Evolutionary conservation across 139 green algal genomes (phyloP), one percentile per base, ranked within the genome.

Genomic region (Chlorella sp.): DNA sequence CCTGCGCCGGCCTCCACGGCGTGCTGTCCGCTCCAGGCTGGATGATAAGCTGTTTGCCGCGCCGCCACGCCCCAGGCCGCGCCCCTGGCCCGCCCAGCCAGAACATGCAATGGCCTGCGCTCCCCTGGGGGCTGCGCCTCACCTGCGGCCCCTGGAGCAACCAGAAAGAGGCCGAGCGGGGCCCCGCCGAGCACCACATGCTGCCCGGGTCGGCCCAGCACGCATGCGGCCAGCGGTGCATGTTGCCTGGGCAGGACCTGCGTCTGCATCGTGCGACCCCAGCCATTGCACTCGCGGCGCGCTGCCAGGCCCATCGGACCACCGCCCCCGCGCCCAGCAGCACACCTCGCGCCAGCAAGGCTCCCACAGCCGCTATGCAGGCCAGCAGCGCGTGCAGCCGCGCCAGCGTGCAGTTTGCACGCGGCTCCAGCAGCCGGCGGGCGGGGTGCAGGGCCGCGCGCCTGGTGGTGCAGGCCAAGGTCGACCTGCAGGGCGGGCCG

Each of bases 401-500:
- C 38, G 65, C 65, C 65, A 38, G 34, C n/a, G 13, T 30, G 65
- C n/a, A 38, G 38, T 60, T 60, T 78, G 72, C 72, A 78, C 43
- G 72, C 36, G 43, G 19, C 32, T 16, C 51, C 48, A 65, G 74
- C 74, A 80, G 74, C 72, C 43, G 56, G 65, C 65, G 65, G 13
- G 48, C 48, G 56, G 77, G 40, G 30, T 40, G 72, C 58, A 68
- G 82, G 58, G 76, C 69, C 14, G 36, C 32, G 13, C 34, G 77
- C 28, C 72, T 91, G 62, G 60, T 86, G 28, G 89, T 91, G 41
- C 64, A 90, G 54, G 84, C 84, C 32, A 91, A 92, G 67, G 86
- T 91, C 38, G 72, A 92, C 83, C 44, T 91, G 58, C 58, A 88
- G 78, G 87, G 87, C 73, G 87, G 76, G n/a, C 73, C 77, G 11